Evolutionary conservation across 2,329 filamentous ascomycete species (phyloP).

Genomic region (Fusarium camptoceras): DNA sequence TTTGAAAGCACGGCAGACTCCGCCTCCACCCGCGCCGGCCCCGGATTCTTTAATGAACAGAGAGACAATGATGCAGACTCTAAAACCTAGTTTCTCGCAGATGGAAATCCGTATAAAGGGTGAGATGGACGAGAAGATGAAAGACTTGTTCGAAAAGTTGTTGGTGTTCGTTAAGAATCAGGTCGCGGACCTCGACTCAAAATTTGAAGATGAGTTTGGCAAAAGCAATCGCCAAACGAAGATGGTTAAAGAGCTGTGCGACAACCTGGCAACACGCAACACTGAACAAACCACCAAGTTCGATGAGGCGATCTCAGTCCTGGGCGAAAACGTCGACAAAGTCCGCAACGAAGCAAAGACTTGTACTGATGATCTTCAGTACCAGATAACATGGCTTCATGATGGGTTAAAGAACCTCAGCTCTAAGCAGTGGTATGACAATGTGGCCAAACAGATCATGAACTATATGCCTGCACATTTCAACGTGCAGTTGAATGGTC

Average conservation of each 20-base stretch:
- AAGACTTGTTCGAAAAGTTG: conserved; percentile 31
- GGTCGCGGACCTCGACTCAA: conserved; percentile 13
- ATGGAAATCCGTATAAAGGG: conserved; percentile 20
- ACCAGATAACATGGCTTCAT: conserved; percentile 57
- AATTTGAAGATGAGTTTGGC: neutral
- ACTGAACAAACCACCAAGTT: conserved; percentile 12
- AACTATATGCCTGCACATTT: conserved; percentile 41
- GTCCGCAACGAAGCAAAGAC: conserved; percentile 42
- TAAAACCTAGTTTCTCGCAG: conserved; percentile 14
- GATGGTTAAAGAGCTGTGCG: neutral
- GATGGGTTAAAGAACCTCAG: conserved; percentile 62
- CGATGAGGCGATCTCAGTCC: conserved; percentile 3
- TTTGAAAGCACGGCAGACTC: neutral
- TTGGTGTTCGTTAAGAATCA: conserved; percentile 20
- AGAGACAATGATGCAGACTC: conserved; percentile 19
- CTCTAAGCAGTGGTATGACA: conserved; percentile 56
- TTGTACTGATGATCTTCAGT: conserved; percentile 49
- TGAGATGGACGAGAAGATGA: neutral
- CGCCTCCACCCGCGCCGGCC: neutral
- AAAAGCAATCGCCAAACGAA: neutral
- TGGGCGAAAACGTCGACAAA: conserved; percentile 12
- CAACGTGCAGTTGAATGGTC: conserved; percentile 29
- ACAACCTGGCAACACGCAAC: neutral
- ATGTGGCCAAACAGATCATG: conserved; percentile 55
- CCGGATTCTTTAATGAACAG: conserved; percentile 4